A percentile compares a stretch with the other conserved stretches of the same genome.
phyloP scores from a whole-genome alignment of 192 early-diverging fungal species.

The Radiomyces spectabilis region DNA sequence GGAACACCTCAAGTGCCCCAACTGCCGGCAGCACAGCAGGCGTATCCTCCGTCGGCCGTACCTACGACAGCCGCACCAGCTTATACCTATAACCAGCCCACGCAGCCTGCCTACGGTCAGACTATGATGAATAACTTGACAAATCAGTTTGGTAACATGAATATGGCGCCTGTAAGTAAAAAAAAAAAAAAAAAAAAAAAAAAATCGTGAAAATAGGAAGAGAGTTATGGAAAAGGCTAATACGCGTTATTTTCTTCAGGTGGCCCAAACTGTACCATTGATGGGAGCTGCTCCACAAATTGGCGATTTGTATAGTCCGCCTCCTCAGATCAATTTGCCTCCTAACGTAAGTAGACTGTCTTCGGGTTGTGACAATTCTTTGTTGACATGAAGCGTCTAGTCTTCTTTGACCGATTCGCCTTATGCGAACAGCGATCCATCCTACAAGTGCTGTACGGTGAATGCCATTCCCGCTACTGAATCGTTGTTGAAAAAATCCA shows the following conservation, averaged over 20 bases:
- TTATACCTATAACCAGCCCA: too few species aligned
- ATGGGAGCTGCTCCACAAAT: conserved; percentile 45
- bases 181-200: conserved; percentile 1
- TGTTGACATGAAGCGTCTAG: too few species aligned
- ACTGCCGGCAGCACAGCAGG: too few species aligned
- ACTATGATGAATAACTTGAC: conserved; percentile 13
- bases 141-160: conserved; percentile 33
- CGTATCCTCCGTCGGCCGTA: too few species aligned
- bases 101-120: conserved; percentile 6
- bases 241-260: not conserved
- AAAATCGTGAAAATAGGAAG: not conserved
- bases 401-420: conserved; percentile 46
- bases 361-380: too few species aligned
- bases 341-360: conserved; percentile 48
- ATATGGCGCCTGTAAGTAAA: conserved; percentile 1
- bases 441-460: conserved; percentile 85
- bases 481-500: conserved; percentile 76
- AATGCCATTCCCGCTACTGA: conserved; percentile 84
- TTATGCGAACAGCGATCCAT: conserved; percentile 58
- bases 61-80: not conserved
- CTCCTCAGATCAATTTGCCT: conserved; percentile 42
- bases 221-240: too few species aligned
- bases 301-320: conserved; percentile 30
- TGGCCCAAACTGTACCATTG: conserved; percentile 32
- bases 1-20: too few species aligned